Conservation (phyloP, 805 yeast genomes). For the Komagataella pastoris region DNA sequence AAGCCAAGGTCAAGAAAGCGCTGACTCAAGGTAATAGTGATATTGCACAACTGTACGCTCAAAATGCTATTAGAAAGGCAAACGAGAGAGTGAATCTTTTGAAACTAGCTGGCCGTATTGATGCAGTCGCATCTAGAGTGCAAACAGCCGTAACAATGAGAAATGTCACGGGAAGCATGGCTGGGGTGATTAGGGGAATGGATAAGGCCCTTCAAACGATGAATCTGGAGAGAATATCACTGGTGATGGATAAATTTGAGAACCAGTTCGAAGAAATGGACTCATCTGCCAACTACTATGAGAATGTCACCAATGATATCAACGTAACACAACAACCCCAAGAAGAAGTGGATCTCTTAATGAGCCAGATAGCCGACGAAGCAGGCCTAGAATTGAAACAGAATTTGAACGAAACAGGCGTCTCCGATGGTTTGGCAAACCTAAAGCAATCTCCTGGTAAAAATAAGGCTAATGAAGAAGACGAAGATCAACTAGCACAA, state of each 20-base stretch:
- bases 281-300: slow-evolving; percentile 87
- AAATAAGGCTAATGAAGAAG: slow-evolving; percentile 39
- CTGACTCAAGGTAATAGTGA: slow-evolving; percentile 77
- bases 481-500: slow-evolving; percentile 81
- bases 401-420: slow-evolving; percentile 56
- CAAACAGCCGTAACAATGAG: slow-evolving; percentile 98
- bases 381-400: slow-evolving; percentile 92
- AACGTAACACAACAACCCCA: slow-evolving; percentile 87
- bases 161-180: slow-evolving; percentile 87
- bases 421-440: slow-evolving; percentile 26
- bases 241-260: slow-evolving; percentile 96
- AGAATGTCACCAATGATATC: slow-evolving; percentile 75
- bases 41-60: slow-evolving; percentile 88
- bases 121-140: slow-evolving; percentile 90
- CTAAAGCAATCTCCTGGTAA: slow-evolving; percentile 16
- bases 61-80: slow-evolving; percentile 85
- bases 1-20: slow-evolving; percentile 83
- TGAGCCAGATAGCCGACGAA: slow-evolving; percentile 92
- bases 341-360: slow-evolving; percentile 82
- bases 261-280: slow-evolving; percentile 92
- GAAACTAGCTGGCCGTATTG: slow-evolving; percentile 78
- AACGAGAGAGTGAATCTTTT: slow-evolving; percentile 76
- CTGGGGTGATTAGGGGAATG: slow-evolving; percentile 88
- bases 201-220: slow-evolving; percentile 90
- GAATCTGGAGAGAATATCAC: slow-evolving; percentile 86